A percentile compares a stretch with the other conserved stretches of the same genome.
phyloP scores from a whole-genome alignment of 169 alveolate species.

The Eimeria falciformis region DNA sequence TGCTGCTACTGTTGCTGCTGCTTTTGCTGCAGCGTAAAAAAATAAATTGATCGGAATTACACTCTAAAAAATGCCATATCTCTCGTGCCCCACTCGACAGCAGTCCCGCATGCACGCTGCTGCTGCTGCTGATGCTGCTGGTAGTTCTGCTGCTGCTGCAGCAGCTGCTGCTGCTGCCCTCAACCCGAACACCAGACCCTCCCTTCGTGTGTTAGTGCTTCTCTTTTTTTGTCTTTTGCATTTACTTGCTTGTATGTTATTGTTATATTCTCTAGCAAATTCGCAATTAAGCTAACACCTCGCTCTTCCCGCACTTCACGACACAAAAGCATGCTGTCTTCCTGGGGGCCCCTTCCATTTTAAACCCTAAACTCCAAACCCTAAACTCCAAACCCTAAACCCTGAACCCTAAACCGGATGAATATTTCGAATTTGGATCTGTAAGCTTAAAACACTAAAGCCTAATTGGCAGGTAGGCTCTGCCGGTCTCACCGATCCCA shows the following conservation, averaged over 20 bases:
- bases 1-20: conserved; percentile 14
- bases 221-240: background rate
- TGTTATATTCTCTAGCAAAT: background rate
- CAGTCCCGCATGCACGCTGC: too few relatives aligned
- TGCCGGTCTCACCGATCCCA: too few relatives aligned
- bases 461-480: too few relatives aligned
- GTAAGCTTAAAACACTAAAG: too few relatives aligned
- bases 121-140: conserved; percentile 18
- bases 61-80: too few relatives aligned
- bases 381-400: conserved; percentile 1
- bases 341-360: too few relatives aligned
- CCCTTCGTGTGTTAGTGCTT: background rate
- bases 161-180: background rate
- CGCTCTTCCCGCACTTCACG: too few relatives aligned
- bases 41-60: too few relatives aligned
- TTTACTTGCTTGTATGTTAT: background rate
- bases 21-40: background rate
- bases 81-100: too few relatives aligned
- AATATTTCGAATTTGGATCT: too few relatives aligned
- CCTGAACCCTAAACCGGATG: background rate
- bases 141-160: background rate
- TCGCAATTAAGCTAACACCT: too few relatives aligned
- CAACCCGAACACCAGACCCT: background rate
- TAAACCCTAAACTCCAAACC: background rate
- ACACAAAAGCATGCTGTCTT: too few relatives aligned